These are phyloP conservation scores for Ceratocystis papillata DNA, from an alignment of 2,329 filamentous ascomycete genomes.

Conservation along the genomic window DNA sequence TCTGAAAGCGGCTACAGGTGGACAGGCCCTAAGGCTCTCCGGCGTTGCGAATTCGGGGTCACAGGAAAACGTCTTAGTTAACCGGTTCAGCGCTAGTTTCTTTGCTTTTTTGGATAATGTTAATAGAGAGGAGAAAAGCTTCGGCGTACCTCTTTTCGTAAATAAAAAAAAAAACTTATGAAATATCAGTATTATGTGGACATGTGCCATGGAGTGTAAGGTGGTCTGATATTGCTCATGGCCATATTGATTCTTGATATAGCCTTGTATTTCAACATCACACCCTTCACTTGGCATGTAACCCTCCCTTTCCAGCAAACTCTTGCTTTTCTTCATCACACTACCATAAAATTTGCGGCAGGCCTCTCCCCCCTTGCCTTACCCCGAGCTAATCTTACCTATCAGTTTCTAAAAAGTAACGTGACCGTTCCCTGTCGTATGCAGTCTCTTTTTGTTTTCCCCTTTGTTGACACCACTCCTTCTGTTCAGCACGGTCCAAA, in stretches of 20 bases:
- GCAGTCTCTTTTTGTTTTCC: background rate
- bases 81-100: constrained; percentile 5
- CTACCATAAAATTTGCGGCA: background rate
- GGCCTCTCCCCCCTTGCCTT: background rate
- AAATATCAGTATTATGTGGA: no score
- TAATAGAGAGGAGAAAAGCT: background rate
- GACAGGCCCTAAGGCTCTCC: background rate
- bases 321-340: background rate
- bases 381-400: background rate
- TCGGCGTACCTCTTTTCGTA: background rate
- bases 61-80: constrained; percentile 12
- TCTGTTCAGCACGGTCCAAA: constrained; percentile 36
- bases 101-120: background rate
- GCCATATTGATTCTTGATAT: no score
- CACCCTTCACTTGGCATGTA: no score
- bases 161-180: background rate
- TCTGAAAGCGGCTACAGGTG: background rate
- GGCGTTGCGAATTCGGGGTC: constrained; percentile 11
- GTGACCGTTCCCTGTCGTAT: background rate
- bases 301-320: no score
- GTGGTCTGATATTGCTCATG: no score
- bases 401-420: background rate
- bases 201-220: no score
- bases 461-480: background rate
- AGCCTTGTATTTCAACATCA: no score